Evolutionary conservation across 1,284 basidiomycete genomes (phyloP).

Genomic region (Melampsora abietis-canadensis): DNA sequence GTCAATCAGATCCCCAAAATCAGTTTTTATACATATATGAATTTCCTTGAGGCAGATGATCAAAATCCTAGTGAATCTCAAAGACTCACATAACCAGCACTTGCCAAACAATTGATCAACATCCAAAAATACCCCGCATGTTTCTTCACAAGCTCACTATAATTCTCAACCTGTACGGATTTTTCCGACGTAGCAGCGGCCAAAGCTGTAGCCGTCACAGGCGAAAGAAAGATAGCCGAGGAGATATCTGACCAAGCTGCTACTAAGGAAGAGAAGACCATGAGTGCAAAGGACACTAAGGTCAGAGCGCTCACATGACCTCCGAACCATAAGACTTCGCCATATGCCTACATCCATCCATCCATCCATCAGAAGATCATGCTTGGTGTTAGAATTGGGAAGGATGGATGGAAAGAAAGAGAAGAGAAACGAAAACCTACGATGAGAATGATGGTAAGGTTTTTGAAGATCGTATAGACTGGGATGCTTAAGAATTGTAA

Average conservation of each 20-base stretch:
- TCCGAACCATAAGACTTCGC: constrained; percentile 95
- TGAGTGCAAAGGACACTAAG: constrained; percentile 82
- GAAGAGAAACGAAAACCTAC: constrained; percentile 57
- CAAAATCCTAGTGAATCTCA: too few species aligned
- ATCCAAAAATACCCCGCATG: constrained; percentile 95
- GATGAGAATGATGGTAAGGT: constrained; percentile 96
- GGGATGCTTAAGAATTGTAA: constrained; percentile 58
- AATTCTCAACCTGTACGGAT: constrained; percentile 24
- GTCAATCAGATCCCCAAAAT: too few species aligned
- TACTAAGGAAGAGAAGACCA: constrained; percentile 91
- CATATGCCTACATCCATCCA: constrained; percentile 87
- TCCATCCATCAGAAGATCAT: too few species aligned
- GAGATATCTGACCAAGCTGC: constrained; percentile 91
- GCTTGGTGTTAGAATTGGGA: too few species aligned
- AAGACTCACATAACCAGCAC: constrained; percentile 79
- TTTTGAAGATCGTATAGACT: constrained; percentile 86
- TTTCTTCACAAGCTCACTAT: constrained; percentile 57
- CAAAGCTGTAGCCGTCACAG: constrained; percentile 44
- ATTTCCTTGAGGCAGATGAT: constrained; percentile 34
- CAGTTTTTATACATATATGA: too few species aligned
- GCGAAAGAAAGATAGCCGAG: constrained; percentile 56
- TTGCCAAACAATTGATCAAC: constrained; percentile 83
- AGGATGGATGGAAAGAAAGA: background rate
- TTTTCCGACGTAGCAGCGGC: constrained; percentile 45
- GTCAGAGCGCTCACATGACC: constrained; percentile 83